Base-by-base conservation (phyloP, 768 basidiomycete genomes). In the Rhizopogon salebrosus region DNA sequence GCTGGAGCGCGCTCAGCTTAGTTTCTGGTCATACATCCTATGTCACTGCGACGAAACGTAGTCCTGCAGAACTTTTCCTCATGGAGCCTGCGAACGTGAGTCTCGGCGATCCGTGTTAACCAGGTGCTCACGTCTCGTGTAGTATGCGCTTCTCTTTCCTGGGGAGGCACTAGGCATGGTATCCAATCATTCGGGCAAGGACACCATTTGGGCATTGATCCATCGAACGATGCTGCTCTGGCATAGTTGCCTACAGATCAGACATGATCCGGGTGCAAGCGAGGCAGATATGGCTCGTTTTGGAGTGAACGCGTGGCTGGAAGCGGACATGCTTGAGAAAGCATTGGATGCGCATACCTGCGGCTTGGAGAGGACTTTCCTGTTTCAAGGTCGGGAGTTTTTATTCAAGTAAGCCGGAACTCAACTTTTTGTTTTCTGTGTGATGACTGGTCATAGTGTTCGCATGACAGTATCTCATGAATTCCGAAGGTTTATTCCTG, bases 61-160 rank as follows among this genome's bases (percentile, higher is more conserved):
- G 57, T 20, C 69, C 64, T 16, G 68, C 79, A 3, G 76, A 84
- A 38, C 62, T 86, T 23, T 85, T 81, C 60, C 69, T 86, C 54
- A 63, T 79, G 24, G 79, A 87, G 57, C 83, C 84, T 16, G 73
- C 82, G 14, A 88, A 89, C 63, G 86, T 87, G 58, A 52, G 84
- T 72, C 16, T 29, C 5, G 11, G 38, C 55, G 27, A 58, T 42
- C 29, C 6, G 3, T 29, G 34, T 41, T 18, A 16, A 18, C 22
- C 29, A 23, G 13, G 13, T 34, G 38, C 4, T 11, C 9, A 43
- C 22, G 34, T 42, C 8, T 16, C 49, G 29, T 55, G 13, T 59
- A 90, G 87, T 86, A 83, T 64, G 79, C 81, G 1, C 64, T 89
- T n/a, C 69, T 90, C 20, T 89, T 90, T 64, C 83, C 86, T 6